These are phyloP conservation scores for Amesomyces nigricolor DNA, from an alignment of 2,329 filamentous ascomycete genomes.

Conservation along the genomic window DNA sequence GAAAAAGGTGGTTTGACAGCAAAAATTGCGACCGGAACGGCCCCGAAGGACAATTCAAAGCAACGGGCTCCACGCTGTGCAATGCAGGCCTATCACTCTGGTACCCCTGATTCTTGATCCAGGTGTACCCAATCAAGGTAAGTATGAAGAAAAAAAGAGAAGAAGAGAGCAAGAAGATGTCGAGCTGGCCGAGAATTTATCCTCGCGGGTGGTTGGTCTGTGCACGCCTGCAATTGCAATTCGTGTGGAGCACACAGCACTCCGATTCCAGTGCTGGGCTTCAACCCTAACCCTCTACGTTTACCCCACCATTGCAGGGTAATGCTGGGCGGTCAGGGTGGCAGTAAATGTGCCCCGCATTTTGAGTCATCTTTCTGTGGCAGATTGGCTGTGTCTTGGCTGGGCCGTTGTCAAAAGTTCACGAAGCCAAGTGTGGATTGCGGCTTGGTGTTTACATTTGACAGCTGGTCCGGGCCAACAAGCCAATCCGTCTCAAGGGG, in stretches of 20 bases:
- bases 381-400: conserved; percentile 10
- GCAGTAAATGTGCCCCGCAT: conserved; percentile 24
- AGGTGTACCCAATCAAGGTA: conserved; percentile 25
- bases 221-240: conserved; percentile 14
- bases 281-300: too few species aligned
- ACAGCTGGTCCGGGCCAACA: conserved; percentile 5
- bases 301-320: background rate
- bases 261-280: background rate
- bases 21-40: conserved; percentile 28
- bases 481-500: conserved; percentile 13
- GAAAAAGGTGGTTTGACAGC: conserved; percentile 24
- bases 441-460: conserved; percentile 6
- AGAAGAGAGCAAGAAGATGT: conserved; percentile 13
- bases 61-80: conserved; percentile 25
- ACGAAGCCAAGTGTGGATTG: conserved; percentile 7
- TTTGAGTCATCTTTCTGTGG: conserved; percentile 24
- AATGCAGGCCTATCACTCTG: conserved; percentile 26
- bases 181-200: conserved; percentile 10
- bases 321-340: conserved; percentile 15
- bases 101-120: conserved; percentile 23
- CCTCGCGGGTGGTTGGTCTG: conserved; percentile 7
- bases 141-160: conserved; percentile 25
- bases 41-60: conserved; percentile 27
- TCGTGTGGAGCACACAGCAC: background rate
- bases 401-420: conserved; percentile 21